Percentiles rank a stretch among this genome's conserved stretches.
Evolutionary conservation across 768 basidiomycete genomes (phyloP).

Genomic region (Xanthoconium purpureum): DNA sequence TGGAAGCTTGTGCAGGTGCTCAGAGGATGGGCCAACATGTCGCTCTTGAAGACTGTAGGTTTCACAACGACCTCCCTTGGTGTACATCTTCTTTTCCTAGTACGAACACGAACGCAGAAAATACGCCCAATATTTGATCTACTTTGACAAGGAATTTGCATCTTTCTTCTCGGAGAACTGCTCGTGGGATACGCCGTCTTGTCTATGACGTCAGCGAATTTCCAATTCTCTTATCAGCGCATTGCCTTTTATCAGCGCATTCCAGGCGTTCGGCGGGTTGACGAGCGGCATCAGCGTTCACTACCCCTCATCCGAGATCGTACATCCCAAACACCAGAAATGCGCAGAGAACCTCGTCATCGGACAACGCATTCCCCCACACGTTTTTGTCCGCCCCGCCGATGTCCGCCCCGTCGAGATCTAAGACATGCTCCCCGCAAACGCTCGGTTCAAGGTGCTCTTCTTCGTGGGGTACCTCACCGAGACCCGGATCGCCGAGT

Average conservation of each 20-base stretch:
- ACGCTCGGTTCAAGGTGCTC: slow-evolving; percentile 37
- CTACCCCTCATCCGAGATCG: slow-evolving; percentile 36
- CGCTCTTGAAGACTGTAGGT: slow-evolving; percentile 38
- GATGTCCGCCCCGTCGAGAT: slow-evolving; percentile 36
- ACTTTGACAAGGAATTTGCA: slow-evolving; percentile 64
- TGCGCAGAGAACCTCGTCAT: slow-evolving; percentile 30
- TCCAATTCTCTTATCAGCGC: not conserved
- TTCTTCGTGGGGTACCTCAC: slow-evolving; percentile 30
- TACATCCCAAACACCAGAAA: slow-evolving; percentile 27
- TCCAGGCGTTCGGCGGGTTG: slow-evolving; percentile 35
- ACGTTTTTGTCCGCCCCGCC: slow-evolving; percentile 32
- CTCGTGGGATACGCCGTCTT: too few relatives aligned
- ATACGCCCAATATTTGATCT: slow-evolving; percentile 65
- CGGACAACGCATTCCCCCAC: slow-evolving; percentile 36
- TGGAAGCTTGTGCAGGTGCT: slow-evolving; percentile 48
- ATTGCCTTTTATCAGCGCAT: slow-evolving; percentile 22
- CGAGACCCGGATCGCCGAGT: slow-evolving; percentile 15
- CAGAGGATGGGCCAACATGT: slow-evolving; percentile 35
- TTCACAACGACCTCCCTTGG: not conserved
- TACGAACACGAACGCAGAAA: slow-evolving; percentile 65
- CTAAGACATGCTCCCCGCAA: slow-evolving; percentile 36
- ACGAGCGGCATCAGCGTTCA: slow-evolving; percentile 36
- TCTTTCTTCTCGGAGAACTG: too few relatives aligned
- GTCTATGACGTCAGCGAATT: not conserved
- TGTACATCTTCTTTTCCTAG: slow-evolving; percentile 27